Evolutionary conservation across 2,329 filamentous ascomycete genomes (phyloP).

Genomic region (Diaporthe sp.): DNA sequence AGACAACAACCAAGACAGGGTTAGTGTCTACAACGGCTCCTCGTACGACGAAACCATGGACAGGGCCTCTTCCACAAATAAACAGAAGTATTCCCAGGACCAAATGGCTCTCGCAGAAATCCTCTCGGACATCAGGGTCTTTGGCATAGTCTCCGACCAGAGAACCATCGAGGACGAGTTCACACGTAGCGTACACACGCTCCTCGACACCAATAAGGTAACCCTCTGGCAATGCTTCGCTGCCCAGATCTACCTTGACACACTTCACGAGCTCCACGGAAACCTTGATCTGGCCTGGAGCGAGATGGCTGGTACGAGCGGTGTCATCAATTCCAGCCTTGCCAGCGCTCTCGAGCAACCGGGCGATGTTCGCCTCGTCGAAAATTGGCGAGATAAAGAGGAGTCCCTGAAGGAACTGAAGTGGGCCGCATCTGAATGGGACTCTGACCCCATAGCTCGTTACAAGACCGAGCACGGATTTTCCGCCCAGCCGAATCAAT

Average conservation of each 20-base stretch:
- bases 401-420: not conserved
- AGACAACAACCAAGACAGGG: not conserved
- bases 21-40: not conserved
- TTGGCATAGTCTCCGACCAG: not conserved
- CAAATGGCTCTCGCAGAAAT: not conserved
- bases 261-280: not conserved
- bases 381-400: not conserved
- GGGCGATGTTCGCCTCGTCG: not conserved
- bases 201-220: not conserved
- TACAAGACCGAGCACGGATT: not conserved
- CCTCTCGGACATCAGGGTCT: not conserved
- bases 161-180: slow-evolving; percentile 8
- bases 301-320: not conserved
- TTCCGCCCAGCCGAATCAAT: not conserved
- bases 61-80: not conserved
- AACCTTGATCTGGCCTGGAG: not conserved
- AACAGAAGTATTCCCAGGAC: not conserved
- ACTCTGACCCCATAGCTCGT: not conserved
- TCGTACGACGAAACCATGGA: not conserved
- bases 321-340: not conserved
- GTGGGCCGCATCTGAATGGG: not conserved
- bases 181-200: not conserved
- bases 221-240: slow-evolving; percentile 11
- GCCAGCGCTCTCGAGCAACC: not conserved
- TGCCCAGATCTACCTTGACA: not conserved